Evolutionary conservation across 148 eudicot species (phyloP).

Genomic region (Salicornia ramosissima): DNA sequence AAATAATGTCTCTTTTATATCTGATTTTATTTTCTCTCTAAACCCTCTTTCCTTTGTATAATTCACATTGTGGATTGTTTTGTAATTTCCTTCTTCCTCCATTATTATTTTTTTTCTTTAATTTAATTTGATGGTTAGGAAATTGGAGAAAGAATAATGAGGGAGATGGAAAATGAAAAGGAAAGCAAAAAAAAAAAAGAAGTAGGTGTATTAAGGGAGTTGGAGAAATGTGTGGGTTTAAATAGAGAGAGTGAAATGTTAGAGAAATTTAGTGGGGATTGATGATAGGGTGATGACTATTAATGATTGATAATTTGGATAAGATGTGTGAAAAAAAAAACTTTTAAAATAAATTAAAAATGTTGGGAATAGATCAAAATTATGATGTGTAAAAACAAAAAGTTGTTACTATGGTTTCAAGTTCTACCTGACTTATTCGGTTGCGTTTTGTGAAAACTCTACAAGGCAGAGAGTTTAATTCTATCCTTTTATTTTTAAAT

Average conservation of each 20-base stretch:
- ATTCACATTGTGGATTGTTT: conserved; percentile 32
- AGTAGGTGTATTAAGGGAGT: conserved; percentile 12
- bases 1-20: conserved; percentile 51
- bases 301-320: not conserved
- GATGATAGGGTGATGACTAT: not conserved
- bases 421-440: too few species aligned
- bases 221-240: conserved; percentile 1
- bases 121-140: not conserved
- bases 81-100: not conserved
- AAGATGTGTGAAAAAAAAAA: not conserved
- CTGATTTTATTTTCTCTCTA: conserved; percentile 30
- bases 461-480: too few species aligned
- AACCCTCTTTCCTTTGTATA: conserved; percentile 42
- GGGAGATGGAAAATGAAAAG: not conserved
- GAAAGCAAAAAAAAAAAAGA: not conserved
- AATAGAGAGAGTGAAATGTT: conserved; percentile 8
- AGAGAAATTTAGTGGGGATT: not conserved
- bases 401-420: not conserved
- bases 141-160: not conserved
- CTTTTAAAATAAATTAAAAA: too few species aligned
- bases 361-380: too few species aligned
- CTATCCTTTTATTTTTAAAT: too few species aligned
- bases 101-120: conserved; percentile 8
- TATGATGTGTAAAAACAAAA: not conserved
- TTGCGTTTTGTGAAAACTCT: too few species aligned